Conservation (phyloP, 805 yeast genomes). For the Saccharomycopsis babjevae region DNA sequence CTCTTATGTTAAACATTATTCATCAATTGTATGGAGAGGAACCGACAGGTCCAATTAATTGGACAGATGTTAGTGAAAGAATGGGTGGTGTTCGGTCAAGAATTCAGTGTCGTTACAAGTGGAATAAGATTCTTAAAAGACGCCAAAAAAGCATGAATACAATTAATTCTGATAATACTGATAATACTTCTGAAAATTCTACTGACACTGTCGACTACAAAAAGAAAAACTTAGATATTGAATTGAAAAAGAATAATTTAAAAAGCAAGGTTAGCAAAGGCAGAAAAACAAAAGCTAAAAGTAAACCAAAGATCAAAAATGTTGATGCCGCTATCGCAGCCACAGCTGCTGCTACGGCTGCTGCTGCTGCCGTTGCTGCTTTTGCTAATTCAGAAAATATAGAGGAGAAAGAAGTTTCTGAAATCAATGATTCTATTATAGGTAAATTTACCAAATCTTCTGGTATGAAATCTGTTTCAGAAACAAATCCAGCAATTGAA, state of each 20-base stretch:
- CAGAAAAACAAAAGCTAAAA: background rate
- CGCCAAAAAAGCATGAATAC: slow-evolving; percentile 36
- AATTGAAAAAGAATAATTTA: background rate
- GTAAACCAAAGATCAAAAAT: background rate
- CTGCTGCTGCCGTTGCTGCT: slow-evolving; percentile 10
- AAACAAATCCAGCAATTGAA: background rate
- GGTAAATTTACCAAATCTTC: background rate
- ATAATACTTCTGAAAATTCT: background rate
- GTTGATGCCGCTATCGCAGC: slow-evolving; percentile 1
- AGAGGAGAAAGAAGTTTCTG: background rate
- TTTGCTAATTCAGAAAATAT: background rate
- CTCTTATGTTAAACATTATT: slow-evolving; percentile 44
- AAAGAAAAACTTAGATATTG: background rate
- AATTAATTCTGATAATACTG: slow-evolving; percentile 21
- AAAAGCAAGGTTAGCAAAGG: background rate
- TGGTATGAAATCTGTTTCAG: background rate
- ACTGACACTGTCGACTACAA: background rate
- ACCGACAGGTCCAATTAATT: slow-evolving; percentile 49
- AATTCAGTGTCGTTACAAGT: slow-evolving; percentile 91
- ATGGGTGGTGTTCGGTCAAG: slow-evolving; percentile 87
- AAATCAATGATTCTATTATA: background rate
- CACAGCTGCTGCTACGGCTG: slow-evolving; percentile 3
- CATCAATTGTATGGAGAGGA: slow-evolving; percentile 35
- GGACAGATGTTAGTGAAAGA: slow-evolving; percentile 84
- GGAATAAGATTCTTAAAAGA: slow-evolving; percentile 71